phyloP scores from a whole-genome alignment of 495 filamentous ascomycete species.

The Chaetomium tenue region DNA sequence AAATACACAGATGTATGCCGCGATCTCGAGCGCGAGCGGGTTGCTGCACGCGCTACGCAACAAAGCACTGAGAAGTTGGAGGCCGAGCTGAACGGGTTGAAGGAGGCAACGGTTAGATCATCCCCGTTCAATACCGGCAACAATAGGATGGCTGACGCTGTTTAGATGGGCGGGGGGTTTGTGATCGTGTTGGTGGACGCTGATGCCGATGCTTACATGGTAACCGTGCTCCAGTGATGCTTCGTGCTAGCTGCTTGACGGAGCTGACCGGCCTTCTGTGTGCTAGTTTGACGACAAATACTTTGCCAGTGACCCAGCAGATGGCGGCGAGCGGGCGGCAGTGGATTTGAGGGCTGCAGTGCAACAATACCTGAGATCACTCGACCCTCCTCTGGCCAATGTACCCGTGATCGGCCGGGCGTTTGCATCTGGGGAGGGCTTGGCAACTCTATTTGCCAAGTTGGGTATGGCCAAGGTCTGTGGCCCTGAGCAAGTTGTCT shows the following conservation, averaged over 20 bases:
- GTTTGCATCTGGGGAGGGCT: conserved; percentile 41
- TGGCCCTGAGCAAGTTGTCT: conserved; percentile 20
- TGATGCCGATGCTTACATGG: conserved; percentile 39
- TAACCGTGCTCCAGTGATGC: no score
- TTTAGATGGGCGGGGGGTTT: conserved; percentile 24
- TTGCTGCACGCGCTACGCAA: conserved; percentile 24
- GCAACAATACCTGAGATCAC: conserved; percentile 34
- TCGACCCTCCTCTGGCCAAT: conserved; percentile 31
- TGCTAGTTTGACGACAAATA: conserved; percentile 41
- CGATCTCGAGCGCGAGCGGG: conserved; percentile 28
- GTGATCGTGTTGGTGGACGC: conserved; percentile 41
- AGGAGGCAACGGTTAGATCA: conserved; percentile 9
- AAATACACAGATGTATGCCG: conserved; percentile 18
- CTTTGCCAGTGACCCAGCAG: conserved; percentile 30
- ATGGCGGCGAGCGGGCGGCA: conserved; percentile 41
- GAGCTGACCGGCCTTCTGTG: neutral
- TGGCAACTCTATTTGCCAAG: conserved; percentile 35
- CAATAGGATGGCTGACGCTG: neutral
- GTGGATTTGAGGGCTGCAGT: conserved; percentile 37
- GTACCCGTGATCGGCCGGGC: conserved; percentile 40
- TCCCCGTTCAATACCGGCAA: no score
- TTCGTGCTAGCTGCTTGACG: no score
- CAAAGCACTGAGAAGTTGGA: conserved; percentile 20
- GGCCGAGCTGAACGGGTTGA: conserved; percentile 10
- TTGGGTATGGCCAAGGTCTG: conserved; percentile 28